Percentiles rank a stretch among this genome's conserved stretches.
These are phyloP conservation scores for Rosa persica DNA, from an alignment of 306 rosid genomes.

Conservation along the genomic window DNA sequence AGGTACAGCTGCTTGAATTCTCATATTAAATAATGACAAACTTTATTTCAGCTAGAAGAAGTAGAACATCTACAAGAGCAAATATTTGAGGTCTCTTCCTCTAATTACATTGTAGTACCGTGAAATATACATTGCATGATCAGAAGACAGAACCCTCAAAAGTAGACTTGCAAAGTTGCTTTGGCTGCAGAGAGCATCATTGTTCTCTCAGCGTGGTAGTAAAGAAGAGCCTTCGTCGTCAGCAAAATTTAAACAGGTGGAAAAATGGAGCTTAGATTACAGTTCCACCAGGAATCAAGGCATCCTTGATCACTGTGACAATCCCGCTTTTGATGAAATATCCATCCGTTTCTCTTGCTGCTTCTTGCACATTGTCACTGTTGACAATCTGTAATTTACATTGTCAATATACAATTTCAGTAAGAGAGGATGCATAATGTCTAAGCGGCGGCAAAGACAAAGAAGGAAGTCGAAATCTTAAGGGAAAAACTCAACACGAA, in stretches of 20 bases:
- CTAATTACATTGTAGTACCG: slow-evolving; percentile 42
- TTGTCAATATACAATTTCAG: neutral
- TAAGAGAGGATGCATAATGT: neutral
- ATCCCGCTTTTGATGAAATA: slow-evolving; percentile 97
- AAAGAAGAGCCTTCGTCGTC: slow-evolving; percentile 3
- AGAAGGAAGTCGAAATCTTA: neutral
- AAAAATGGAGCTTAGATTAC: slow-evolving; percentile 40
- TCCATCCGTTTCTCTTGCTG: slow-evolving; percentile 97
- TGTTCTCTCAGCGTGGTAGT: slow-evolving; percentile 12
- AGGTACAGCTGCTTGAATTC: neutral
- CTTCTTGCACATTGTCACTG: slow-evolving; percentile 83
- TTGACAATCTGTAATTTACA: slow-evolving; percentile 66
- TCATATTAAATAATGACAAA: neutral
- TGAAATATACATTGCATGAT: slow-evolving; percentile 36
- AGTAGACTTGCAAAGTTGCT: slow-evolving; percentile 22
- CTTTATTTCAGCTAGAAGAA: slow-evolving; percentile 42
- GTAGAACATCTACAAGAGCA: slow-evolving; percentile 32
- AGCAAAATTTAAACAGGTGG: neutral
- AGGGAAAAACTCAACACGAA: neutral
- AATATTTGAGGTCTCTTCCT: slow-evolving; percentile 36
- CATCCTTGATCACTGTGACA: slow-evolving; percentile 93
- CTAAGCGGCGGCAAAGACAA: neutral
- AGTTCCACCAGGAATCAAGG: slow-evolving; percentile 86
- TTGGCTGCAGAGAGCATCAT: neutral
- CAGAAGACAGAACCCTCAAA: slow-evolving; percentile 24